Evolutionary conservation across 1,139 yeast genomes (phyloP).

Genomic region (Saccharomyces hybrid): DNA sequence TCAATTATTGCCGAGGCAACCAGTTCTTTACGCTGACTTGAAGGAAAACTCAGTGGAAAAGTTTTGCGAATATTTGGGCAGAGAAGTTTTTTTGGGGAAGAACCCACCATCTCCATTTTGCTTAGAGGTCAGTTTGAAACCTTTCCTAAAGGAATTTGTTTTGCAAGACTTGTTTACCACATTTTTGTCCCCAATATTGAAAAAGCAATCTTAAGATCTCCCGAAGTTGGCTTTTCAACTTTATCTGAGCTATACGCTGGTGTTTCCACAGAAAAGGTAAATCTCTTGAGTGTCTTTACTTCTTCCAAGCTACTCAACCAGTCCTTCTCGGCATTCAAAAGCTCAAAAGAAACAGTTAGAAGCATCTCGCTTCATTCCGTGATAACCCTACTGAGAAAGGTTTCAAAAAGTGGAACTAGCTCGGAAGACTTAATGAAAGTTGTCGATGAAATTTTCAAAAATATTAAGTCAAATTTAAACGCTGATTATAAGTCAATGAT

Average conservation of each 20-base stretch:
- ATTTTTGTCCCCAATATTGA: slow-evolving; percentile 56
- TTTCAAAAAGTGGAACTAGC: slow-evolving; percentile 12
- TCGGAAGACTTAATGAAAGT: slow-evolving; percentile 31
- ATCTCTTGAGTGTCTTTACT: slow-evolving; percentile 36
- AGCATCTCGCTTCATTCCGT: slow-evolving; percentile 44
- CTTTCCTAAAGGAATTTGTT: slow-evolving; percentile 40
- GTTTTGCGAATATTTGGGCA: slow-evolving; percentile 31
- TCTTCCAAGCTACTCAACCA: slow-evolving; percentile 50
- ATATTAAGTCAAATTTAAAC: slow-evolving; percentile 53
- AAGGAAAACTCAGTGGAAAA: slow-evolving; percentile 20
- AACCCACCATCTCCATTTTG: slow-evolving; percentile 33
- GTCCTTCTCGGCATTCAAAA: slow-evolving; percentile 58
- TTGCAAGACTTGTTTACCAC: slow-evolving; percentile 38
- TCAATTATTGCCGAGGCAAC: slow-evolving; percentile 38
- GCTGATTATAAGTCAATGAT: slow-evolving; percentile 57
- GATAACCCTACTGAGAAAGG: slow-evolving; percentile 15
- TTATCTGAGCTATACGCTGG: slow-evolving; percentile 41
- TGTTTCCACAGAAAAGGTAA: slow-evolving; percentile 33
- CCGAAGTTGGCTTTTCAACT: slow-evolving; percentile 58
- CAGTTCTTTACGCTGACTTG: slow-evolving; percentile 34
- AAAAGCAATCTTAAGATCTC: slow-evolving; percentile 71
- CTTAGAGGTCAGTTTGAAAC: slow-evolving; percentile 20
- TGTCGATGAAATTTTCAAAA: slow-evolving; percentile 47
- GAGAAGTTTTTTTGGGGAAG: slow-evolving; percentile 43
- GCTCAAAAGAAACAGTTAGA: slow-evolving; percentile 62